Base-by-base conservation (phyloP, 208 protist species). In the Leishmania tropica region DNA sequence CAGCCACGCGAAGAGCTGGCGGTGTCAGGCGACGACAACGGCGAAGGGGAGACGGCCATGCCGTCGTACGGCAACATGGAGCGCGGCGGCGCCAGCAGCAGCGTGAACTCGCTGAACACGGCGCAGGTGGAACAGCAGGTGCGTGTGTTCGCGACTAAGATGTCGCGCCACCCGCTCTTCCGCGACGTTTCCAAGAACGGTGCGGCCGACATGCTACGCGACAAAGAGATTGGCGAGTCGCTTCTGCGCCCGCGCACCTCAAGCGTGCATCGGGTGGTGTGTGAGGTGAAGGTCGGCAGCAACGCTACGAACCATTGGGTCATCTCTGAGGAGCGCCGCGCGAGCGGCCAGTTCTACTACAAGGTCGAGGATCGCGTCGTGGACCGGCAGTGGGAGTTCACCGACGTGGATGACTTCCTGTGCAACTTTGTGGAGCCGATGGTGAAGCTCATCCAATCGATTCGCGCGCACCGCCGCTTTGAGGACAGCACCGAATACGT, bases 141-240 rank as follows among this genome's bases (percentile, higher is more conserved):
- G 53, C 83, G 85, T 45, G 86, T 93, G n/a, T 96, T 94, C 53
- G 84, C 92, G 19, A 93, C 90, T 17, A 97, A 97, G 81, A 91
- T 95, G 70, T 94, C 93, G 35, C 89, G 88, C 11, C 94, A 97
- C 85, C 85, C 89, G 1, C 87, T 97, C 47, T 96, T 96, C 75
- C 91, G 93, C 67, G 90, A 93, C 76, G 81, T 92, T 8, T 87
- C 81, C 68, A 90, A 89, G 67, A 87, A 70, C 35, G 81, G 84
- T 6, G 85, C 89, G 42, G 73, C 84, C 28, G 84, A 89, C 73
- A 89, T 92, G 81, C 88, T 97, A 62, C 90, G 87, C 45, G 91
- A 94, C 76, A 95, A 95, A 80, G 86, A 95, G 42, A 94, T 97
- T 75, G 94, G 94, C 21, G 92, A 97, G 84, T 81, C 91, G 19